Percentiles rank a stretch among this genome's conserved stretches.
phyloP scores from a whole-genome alignment of 1,139 yeast genomes.

The Protomyces inouyei region DNA sequence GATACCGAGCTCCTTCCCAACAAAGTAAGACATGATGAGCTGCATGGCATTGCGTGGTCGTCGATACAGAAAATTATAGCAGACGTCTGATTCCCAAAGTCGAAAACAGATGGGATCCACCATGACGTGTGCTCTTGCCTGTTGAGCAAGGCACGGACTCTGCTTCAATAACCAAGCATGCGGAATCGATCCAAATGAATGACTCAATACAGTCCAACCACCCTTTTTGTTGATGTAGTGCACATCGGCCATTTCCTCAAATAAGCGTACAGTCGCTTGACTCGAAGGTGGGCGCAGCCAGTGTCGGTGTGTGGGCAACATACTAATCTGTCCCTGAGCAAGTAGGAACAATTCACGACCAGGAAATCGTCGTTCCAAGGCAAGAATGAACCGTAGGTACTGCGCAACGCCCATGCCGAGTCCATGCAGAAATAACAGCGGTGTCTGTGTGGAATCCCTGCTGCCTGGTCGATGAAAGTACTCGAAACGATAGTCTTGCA shows the following conservation, averaged over 20 bases:
- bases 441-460: neutral
- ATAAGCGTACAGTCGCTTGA: neutral
- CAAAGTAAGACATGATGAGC: slow-evolving; percentile 20
- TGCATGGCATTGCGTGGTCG: slow-evolving; percentile 25
- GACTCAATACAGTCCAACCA: slow-evolving; percentile 21
- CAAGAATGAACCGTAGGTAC: slow-evolving; percentile 4
- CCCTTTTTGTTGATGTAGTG: neutral
- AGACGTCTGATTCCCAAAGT: slow-evolving; percentile 23
- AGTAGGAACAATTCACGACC: slow-evolving; percentile 9
- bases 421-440: slow-evolving; percentile 24
- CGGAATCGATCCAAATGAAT: slow-evolving; percentile 24
- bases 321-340: slow-evolving; percentile 16
- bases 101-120: slow-evolving; percentile 26
- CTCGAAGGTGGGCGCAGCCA: slow-evolving; percentile 13
- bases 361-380: neutral
- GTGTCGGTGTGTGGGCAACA: slow-evolving; percentile 21
- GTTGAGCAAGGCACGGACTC: neutral
- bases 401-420: slow-evolving; percentile 28
- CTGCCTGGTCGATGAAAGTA: slow-evolving; percentile 3
- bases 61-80: slow-evolving; percentile 26
- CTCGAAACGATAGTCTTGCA: slow-evolving; percentile 5
- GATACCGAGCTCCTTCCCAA: slow-evolving; percentile 24
- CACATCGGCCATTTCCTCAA: neutral
- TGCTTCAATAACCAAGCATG: slow-evolving; percentile 21
- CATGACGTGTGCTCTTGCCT: slow-evolving; percentile 2